phyloP scores from a whole-genome alignment of 1,139 yeast genomes.

The Candida tunisiensis region DNA sequence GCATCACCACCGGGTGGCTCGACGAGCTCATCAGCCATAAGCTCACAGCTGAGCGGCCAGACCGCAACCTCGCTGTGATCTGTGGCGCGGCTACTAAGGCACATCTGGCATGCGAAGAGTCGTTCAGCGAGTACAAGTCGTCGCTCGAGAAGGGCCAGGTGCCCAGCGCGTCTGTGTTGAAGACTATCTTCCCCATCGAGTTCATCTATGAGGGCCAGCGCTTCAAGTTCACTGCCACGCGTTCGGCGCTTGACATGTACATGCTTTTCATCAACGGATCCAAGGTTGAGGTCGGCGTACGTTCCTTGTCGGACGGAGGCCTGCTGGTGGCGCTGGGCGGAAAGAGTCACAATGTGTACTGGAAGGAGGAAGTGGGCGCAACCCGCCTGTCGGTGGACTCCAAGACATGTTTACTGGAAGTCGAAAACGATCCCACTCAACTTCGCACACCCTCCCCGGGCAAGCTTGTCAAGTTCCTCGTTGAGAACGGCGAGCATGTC shows the following conservation, averaged over 20 bases:
- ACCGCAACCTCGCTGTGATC: conserved; percentile 71
- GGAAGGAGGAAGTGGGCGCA: conserved; percentile 95
- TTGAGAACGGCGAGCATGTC: conserved; percentile 91
- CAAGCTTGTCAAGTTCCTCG: conserved; percentile 81
- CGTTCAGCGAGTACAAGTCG: conserved; percentile 46
- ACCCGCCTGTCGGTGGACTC: conserved; percentile 93
- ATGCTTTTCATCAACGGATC: conserved; percentile 89
- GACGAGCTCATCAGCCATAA: conserved; percentile 88
- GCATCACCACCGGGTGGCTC: conserved; percentile 97
- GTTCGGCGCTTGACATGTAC: conserved; percentile 71
- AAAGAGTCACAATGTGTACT: conserved; percentile 84
- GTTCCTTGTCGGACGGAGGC: conserved; percentile 88
- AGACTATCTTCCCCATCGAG: conserved; percentile 82
- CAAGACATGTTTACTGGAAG: conserved; percentile 84
- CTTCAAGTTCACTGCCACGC: conserved; percentile 90
- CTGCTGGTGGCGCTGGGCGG: conserved; percentile 78
- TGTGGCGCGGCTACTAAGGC: conserved; percentile 98
- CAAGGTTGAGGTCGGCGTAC: conserved; percentile 72
- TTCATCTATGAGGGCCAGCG: conserved; percentile 89
- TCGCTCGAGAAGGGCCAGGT: conserved; percentile 92
- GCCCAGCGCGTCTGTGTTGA: conserved; percentile 61
- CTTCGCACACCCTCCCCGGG: conserved; percentile 98
- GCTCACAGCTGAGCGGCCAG: conserved; percentile 95
- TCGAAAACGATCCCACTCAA: conserved; percentile 96
- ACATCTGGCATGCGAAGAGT: conserved; percentile 60